Base-by-base conservation (phyloP, 768 basidiomycete genomes). In the Mycena venus region DNA sequence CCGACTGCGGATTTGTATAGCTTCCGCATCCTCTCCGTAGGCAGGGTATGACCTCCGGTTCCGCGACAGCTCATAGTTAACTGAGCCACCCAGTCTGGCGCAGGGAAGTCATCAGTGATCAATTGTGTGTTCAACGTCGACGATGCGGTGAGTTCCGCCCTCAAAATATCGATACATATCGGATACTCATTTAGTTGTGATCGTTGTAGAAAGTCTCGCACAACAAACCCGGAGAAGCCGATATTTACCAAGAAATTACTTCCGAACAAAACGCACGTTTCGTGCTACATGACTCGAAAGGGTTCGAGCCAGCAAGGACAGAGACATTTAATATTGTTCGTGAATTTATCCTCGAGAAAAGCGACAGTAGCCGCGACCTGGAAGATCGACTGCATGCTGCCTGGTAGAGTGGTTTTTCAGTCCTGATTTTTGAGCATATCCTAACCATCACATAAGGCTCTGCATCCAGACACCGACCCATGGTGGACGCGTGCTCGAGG, bases 371-470 rank as follows among this genome's bases (percentile, higher is more conserved):
- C 9, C 40, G 72, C 36, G 70, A 75, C 7, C 31, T 83, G 15
- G 77, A 79, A 36, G 82, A 84, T 40, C 77, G 77, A 55, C 70
- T 84, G 7, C 83, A 84, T 68, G 83, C 80, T 10, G 76, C 83
- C 14, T 84, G 83, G 62, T 64, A 63, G 14, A 31, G 15, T 47
- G 17, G 23, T n/a, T n/a, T 15, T 4, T 19, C 31, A 21, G 31
- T 47, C 19, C 42, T n/a, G n/a, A n/a, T 29, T 27, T 25, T 40
- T 9, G 25, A 25, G n/a, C 42, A 19, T 55, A 21, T 55, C 53
- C n/a, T 29, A 14, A n/a, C n/a, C n/a, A n/a, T n/a, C n/a, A n/a
- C n/a, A n/a, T n/a, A 25, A 66, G 64, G 64, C 64, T 66, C 36
- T 66, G 64, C 44, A 66, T 66, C 7, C 49, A 23, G 23, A 66